Percentiles rank a stretch among this genome's conserved stretches.
Conservation (phyloP, 257 asterid genomes). For the Schizonepeta tenuifolia region DNA sequence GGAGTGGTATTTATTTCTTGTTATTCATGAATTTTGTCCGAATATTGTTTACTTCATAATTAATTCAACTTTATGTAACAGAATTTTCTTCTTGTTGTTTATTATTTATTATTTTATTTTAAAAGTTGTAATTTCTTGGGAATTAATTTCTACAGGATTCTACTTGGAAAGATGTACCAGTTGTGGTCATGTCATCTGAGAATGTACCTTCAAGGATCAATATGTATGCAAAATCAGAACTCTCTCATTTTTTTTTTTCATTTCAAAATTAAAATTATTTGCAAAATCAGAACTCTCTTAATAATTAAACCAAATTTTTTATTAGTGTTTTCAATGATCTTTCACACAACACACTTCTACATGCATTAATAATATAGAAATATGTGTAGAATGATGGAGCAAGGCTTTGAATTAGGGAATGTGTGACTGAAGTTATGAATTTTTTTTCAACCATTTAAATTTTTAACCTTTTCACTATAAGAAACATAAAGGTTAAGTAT, state of each 20-base stretch:
- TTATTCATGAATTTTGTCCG: too few relatives aligned
- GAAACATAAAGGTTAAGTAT: too few relatives aligned
- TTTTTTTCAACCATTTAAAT: not conserved
- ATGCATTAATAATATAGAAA: not conserved
- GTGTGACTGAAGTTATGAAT: too few relatives aligned
- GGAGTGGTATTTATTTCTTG: too few relatives aligned
- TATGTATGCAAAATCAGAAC: slow-evolving; percentile 40
- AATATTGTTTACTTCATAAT: not conserved
- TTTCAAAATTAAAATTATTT: not conserved
- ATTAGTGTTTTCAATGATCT: too few relatives aligned
- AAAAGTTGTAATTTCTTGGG: not conserved
- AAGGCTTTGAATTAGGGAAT: not conserved
- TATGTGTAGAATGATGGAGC: not conserved
- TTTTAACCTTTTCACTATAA: not conserved
- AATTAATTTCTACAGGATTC: slow-evolving; percentile 45
- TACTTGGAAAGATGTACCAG: slow-evolving; percentile 63
- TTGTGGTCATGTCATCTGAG: slow-evolving; percentile 67
- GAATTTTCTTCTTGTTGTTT: not conserved
- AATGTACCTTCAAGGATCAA: slow-evolving; percentile 62
- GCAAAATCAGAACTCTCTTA: too few relatives aligned
- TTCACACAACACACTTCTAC: not conserved
- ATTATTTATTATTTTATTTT: too few relatives aligned
- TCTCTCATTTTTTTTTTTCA: not conserved
- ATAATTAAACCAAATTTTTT: too few relatives aligned
- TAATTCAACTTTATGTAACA: not conserved